A percentile compares a stretch with the other conserved stretches of the same genome.
Conservation (phyloP, 768 basidiomycete species). For the Melanogaster broomeanus region DNA sequence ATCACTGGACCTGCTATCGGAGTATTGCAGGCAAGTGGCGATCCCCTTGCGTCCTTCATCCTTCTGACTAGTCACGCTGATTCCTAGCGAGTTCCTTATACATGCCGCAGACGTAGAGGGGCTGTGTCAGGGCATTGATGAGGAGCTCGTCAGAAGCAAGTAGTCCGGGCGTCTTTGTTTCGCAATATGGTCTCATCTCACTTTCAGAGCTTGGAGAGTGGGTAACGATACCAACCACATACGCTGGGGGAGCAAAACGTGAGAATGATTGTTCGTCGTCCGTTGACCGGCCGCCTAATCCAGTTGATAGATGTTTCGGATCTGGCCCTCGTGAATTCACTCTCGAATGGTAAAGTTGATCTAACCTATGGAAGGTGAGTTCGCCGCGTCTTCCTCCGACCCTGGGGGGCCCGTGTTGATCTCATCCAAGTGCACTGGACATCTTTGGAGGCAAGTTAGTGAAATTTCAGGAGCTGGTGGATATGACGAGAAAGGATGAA, state of each 20-base stretch:
- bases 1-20: slow-evolving; percentile 71
- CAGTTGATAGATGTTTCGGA: slow-evolving; percentile 67
- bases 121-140: slow-evolving; percentile 93
- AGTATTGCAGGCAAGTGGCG: slow-evolving; percentile 71
- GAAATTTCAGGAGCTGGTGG: slow-evolving; percentile 55
- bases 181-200: slow-evolving; percentile 9
- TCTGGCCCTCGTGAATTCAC: slow-evolving; percentile 72
- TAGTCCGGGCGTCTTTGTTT: slow-evolving; percentile 6
- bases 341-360: slow-evolving; percentile 78
- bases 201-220: slow-evolving; percentile 82
- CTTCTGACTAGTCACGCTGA: slow-evolving; percentile 13
- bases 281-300: slow-evolving; percentile 1
- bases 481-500: slow-evolving; percentile 23
- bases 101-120: slow-evolving; percentile 99
- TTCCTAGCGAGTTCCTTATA: slow-evolving; percentile 83
- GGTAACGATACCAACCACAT: slow-evolving; percentile 90
- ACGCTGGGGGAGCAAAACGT: slow-evolving; percentile 96
- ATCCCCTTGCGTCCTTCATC: background rate
- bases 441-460: slow-evolving; percentile 72
- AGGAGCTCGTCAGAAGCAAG: slow-evolving; percentile 79
- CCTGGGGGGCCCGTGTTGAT: background rate
- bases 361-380: slow-evolving; percentile 40
- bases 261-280: slow-evolving; percentile 4
- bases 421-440: slow-evolving; percentile 52
- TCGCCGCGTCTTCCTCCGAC: background rate